Evolutionary conservation across 768 basidiomycete genomes (phyloP), one percentile per base, ranked within the genome.

Genomic region (Saitozyma sp.): DNA sequence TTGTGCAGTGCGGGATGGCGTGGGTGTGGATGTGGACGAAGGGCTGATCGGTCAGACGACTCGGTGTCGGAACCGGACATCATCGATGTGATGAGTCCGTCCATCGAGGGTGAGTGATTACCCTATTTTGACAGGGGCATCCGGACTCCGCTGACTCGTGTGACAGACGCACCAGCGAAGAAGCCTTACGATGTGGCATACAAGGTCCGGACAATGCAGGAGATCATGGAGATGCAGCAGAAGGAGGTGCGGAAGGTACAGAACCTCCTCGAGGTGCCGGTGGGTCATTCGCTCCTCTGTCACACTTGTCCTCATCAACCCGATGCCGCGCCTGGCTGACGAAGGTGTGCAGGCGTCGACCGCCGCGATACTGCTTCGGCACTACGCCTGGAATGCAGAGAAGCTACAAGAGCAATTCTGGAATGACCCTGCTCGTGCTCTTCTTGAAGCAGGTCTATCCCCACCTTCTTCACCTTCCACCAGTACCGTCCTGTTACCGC

Each of bases 381-480:
- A 90, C 80, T 86, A 89, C 83, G 83, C 84, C 59, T 99, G 96
- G 96, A 98, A 98, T 83, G 91, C 91, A 76, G 96, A 99, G 78
- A 88, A 88, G 59, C 85, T 99, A 19, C 91, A 92, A 69, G 95
- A 98, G 81, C 89, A 91, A 78, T 98, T 91, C 81, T 96, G 96
- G 92, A 95, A 97, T 71, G 90, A 92, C 63, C 86, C 91, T 0
- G 83, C 86, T 17, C 81, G 82, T 8, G 85, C 93, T 14, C 85
- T 88, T 38, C 83, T 86, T 37, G 85, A 86, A 8, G 92, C 94
- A 0, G 96, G 95, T 4, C 84, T 89, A 1, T 73, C 71, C 39
- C 76, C 76, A 9, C 83, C 79, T 55, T 82, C 73, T 61, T 85
- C 81, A n/a, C 73, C 80, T 3, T 68, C 80, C 9, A 70, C 77